These are phyloP conservation scores for Trichosporon inkin DNA, from an alignment of 1,284 basidiomycete species.

Conservation along the genomic window DNA sequence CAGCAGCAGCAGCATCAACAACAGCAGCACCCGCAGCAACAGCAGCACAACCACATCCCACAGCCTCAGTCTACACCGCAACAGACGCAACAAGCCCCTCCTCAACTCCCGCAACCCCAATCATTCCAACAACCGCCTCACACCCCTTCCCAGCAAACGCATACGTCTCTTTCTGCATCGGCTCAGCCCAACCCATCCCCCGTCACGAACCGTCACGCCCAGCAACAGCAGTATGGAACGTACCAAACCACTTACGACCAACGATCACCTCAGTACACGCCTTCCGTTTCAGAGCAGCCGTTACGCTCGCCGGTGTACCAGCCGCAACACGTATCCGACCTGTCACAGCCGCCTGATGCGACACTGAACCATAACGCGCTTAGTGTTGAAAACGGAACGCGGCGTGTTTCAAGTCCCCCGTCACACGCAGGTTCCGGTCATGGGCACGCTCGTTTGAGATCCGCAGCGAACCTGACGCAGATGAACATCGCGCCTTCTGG, in stretches of 20 bases:
- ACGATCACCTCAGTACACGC: slow-evolving; percentile 17
- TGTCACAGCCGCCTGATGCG: slow-evolving; percentile 7
- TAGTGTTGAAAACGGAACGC: slow-evolving; percentile 9
- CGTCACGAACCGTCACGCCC: slow-evolving; percentile 1
- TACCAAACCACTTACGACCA: slow-evolving; percentile 11
- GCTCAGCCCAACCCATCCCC: slow-evolving; percentile 4
- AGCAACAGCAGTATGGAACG: slow-evolving; percentile 9
- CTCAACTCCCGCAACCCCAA: slow-evolving; percentile 5
- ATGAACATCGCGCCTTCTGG: neutral
- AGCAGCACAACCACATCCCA: slow-evolving; percentile 11
- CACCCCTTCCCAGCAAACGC: neutral
- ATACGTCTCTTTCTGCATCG: slow-evolving; percentile 2
- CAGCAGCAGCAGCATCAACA: slow-evolving; percentile 20
- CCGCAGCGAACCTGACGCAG: slow-evolving; percentile 3
- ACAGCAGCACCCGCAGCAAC: slow-evolving; percentile 13
- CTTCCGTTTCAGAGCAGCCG: slow-evolving; percentile 16
- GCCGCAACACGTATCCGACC: slow-evolving; percentile 9
- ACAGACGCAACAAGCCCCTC: slow-evolving; percentile 5
- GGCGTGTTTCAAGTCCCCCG: slow-evolving; percentile 2
- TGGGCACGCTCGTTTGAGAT: slow-evolving; percentile 5
- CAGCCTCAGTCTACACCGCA: slow-evolving; percentile 12
- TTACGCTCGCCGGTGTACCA: slow-evolving; percentile 17
- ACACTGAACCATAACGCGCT: slow-evolving; percentile 4
- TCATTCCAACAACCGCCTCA: slow-evolving; percentile 6
- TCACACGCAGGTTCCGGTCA: neutral